Evolutionary conservation across 2,329 filamentous ascomycete genomes (phyloP), one percentile per base, ranked within the genome.

Genomic region (Tolypocladium tropicale): DNA sequence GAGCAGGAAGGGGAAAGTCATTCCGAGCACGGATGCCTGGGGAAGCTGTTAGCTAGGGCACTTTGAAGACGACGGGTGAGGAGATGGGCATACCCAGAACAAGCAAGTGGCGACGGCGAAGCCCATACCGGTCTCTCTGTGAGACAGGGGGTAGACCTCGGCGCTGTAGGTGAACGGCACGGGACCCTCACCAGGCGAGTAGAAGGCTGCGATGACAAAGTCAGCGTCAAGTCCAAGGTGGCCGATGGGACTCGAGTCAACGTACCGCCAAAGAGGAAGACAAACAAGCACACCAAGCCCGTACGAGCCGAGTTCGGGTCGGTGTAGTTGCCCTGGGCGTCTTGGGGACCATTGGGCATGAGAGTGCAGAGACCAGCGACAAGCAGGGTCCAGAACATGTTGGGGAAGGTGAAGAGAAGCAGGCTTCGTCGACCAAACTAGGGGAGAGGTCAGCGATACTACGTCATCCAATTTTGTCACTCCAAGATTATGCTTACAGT

Each of bases 321-420:
- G 11, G 33, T 72, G 25, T 65, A 71, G 0, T 68, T 64, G 23
- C 72, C 65, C 21, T 62, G 1, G 43, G 43, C 12, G 43, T 46
- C 14, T 14, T 28, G 1, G 12, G 43, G 43, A 46, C 43, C 43
- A 10, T 46, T 55, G 39, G 63, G 58, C 39, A 73, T 69, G 34
- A 72, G 61, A 3, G 69, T 74, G 60, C 68, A 73, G 50, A 73
- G 69, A 55, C 71, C 72, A 28, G 72, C 72, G 10, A 65, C 70
- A 28, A 81, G 74, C 37, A 82, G 71, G 25, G 81, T 81, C 76
- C 81, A 83, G 54, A 69, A 69, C 83, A 86, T 86, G 59, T 84
- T 78, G 0, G 84, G 84, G 64, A 87, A 86, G 4, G 84, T 87
- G 62, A 84, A 82, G 4, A 87, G 72, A 6, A 86, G 74, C 14